Evolutionary conservation across 371 early-diverging fungal species (phyloP), one percentile per base, ranked within the genome.

Genomic region (Actinomucor elegans): DNA sequence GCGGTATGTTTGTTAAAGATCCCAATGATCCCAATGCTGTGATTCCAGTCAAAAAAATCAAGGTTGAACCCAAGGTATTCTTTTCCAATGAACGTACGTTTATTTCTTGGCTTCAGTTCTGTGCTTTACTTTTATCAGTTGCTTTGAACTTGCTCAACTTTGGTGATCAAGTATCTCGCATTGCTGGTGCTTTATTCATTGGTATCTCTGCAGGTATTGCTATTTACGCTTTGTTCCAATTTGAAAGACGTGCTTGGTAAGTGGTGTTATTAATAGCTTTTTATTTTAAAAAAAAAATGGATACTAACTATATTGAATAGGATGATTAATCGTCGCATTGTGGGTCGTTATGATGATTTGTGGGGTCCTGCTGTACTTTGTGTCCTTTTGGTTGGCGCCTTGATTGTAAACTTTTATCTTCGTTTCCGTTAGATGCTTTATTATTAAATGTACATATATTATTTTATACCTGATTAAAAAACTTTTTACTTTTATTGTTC

Each of bases 61-160:
- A 97, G 20, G 88, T 99, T 2, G 99, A 99, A 62, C 99, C 99
- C 48, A 99, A 99, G 75, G 98, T 98, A 18, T 99, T 91, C 73
- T 99, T 99, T 78, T 99, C 99, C 42, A 99, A 99, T 66, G 99
- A 99, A 79, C 85, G 99, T 51, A 99, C 99, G 3, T 99, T 99
- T 76, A 79, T 99, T 38, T 85, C 94, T 14, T 92, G 92, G 92
- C 76, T 92, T 31, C 85, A 90, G 69, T 90, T 92, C 64, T 77
- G 89, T 28, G 85, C 88, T 6, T 64, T 91, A 43, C 63, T 94
- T 5, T 81, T 89, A 3, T 86, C 86, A 6, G 75, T 94, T 4
- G 84, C 91, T 18, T 63, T 94, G 26, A 93, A 87, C n/a, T 61
- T 94, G 55, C 69, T 94, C 26, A 94, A 94, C 72, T 91, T 92